Evolutionary conservation across 352 stramenopile genomes (phyloP), one percentile per base, ranked within the genome.

Genomic region (Globisporangium spinosum): DNA sequence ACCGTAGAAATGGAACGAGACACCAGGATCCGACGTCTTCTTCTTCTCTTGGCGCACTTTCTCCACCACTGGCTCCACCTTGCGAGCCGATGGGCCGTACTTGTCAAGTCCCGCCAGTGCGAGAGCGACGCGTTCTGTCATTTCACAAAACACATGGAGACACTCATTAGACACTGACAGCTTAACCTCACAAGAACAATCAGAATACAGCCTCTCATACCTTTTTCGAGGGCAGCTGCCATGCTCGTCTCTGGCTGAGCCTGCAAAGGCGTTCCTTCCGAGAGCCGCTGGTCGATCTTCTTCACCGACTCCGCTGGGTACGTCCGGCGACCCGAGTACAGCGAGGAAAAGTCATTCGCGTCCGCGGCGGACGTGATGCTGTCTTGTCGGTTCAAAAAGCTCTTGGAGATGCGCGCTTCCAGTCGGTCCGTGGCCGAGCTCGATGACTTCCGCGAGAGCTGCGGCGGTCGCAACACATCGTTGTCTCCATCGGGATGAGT

Each of bases 381-480:
- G n/a, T 79, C 70, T 38, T 76, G 73, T 17, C 70, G 76, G 3
- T 66, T 56, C 29, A 83, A 47, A 22, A 80, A 82, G 22, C 71
- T 78, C 62, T 88, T 83, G 51, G 79, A 90, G 34, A 91, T 89
- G n/a, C 83, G 73, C 25, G 83, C 83, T 67, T 91, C 83, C 25
- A 90, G 70, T 53, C 83, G 74, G 57, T 91, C 81, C 12, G 75
- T 80, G 59, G 72, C 80, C 23, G 79, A 83, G 0, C 70, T 75
- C 0, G 68, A 73, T 2, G 67, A 71, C 5, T 71, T 69, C 8
- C 72, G 72, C 2, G 74, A 78, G 22, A 82, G 54, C 10, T 64
- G 67, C 47, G 74, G 71, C 29, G 64, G 62, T 17, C 72, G 63
- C 6, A 60, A n/a, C 17, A 77, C 75, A 4, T 58, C 64, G 43